Conservation (phyloP, 2,329 filamentous ascomycete genomes). For the Pyricularia grisea region DNA sequence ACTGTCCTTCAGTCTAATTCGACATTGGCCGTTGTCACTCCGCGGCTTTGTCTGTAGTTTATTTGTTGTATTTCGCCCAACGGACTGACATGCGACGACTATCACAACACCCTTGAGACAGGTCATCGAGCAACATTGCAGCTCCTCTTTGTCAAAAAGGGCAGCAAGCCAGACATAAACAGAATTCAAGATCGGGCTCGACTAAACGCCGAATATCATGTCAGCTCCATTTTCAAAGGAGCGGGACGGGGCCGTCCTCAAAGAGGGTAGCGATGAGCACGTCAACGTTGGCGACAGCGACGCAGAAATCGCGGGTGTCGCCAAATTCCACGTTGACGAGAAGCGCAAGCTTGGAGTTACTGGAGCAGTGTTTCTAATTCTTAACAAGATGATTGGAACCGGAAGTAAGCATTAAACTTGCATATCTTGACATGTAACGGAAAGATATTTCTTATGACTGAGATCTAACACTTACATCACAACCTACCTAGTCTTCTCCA, state of each 20-base stretch:
- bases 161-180: not conserved
- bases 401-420: constrained; percentile 31
- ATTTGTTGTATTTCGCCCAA: not conserved
- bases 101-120: not conserved
- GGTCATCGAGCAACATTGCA: not conserved
- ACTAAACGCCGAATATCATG: not conserved
- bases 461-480: not conserved
- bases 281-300: not conserved
- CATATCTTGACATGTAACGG: too few species aligned
- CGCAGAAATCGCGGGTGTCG: not conserved
- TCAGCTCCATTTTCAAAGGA: not conserved
- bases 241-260: not conserved
- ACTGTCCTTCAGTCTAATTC: not conserved
- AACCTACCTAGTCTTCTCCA: constrained; percentile 34
- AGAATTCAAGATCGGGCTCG: not conserved
- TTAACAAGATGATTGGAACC: constrained; percentile 51
- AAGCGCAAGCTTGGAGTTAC: constrained; percentile 41
- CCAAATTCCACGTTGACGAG: constrained; percentile 25
- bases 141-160: not conserved
- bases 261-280: not conserved
- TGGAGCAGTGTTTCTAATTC: constrained; percentile 42
- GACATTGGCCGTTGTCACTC: not conserved
- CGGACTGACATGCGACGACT: not conserved
- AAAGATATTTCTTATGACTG: not conserved
- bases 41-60: too few species aligned